Evolutionary conservation across 108 stramenopile genomes (phyloP).

Genomic region (Pelagomonas calceolata): DNA sequence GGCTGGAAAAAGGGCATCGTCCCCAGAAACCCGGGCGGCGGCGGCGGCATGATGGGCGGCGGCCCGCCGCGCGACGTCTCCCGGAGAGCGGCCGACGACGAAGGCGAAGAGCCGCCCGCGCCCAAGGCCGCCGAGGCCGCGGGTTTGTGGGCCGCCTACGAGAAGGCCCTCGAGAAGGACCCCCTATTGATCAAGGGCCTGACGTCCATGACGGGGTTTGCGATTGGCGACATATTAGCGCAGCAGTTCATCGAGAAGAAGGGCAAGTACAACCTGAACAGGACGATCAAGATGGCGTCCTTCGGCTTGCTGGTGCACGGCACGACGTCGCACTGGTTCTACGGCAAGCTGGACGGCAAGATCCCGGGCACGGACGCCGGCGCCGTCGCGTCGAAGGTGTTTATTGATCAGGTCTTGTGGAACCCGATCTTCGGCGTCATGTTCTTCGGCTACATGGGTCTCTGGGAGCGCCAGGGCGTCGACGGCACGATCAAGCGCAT

Average conservation of each 20-base stretch:
- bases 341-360: conserved; percentile 76
- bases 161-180: background rate
- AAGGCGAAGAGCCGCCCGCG: too few relatives aligned
- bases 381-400: conserved; percentile 82
- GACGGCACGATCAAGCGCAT: conserved; percentile 71
- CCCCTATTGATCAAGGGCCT: background rate
- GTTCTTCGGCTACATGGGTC: conserved; percentile 89
- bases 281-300: conserved; percentile 71
- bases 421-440: conserved; percentile 85
- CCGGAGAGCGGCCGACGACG: too few relatives aligned
- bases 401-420: conserved; percentile 82
- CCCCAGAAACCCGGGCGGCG: too few relatives aligned
- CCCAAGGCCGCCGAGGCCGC: too few relatives aligned
- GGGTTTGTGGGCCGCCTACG: background rate
- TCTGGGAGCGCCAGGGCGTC: conserved; percentile 65
- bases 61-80: too few relatives aligned
- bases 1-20: too few relatives aligned
- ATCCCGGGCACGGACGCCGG: conserved; percentile 74
- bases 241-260: conserved; percentile 70
- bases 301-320: conserved; percentile 88
- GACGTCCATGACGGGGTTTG: conserved; percentile 29
- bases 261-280: conserved; percentile 77
- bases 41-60: too few relatives aligned
- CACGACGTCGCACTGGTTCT: conserved; percentile 90
- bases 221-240: conserved; percentile 68